Base-by-base conservation (phyloP, 2,329 filamentous ascomycete species). In the Aspergillus ochraceoroseus region DNA sequence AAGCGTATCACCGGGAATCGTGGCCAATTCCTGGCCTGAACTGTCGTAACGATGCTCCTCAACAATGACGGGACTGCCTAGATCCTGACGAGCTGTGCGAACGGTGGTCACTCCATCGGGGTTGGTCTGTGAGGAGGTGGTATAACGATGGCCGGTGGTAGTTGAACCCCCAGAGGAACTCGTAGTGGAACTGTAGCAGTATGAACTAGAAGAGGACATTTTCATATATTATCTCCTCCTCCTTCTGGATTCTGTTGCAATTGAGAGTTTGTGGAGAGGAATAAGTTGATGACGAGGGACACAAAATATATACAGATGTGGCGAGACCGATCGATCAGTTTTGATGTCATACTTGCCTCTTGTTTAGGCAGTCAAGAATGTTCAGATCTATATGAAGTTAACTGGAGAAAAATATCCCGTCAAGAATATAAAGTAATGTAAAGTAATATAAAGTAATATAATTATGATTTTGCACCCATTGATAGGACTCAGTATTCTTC, bases 41-140 rank as follows among this genome's bases (percentile, higher is more conserved):
- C 46, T 48, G 43, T 65, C 61, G 44, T 58, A 65, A 5, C 52
- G 57, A 1, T 55, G 52, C 37, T 65, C 61, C 39, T 65, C 61
- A 11, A 63, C 38, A 5, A 61, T 40, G 7, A 55, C 49, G 4
- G 61, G 59, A 22, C 61, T 48, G 15, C 62, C 62, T 2, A 65
- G 51, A 22, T 63, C 61, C 38, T 65, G 61, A 13, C 53, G 52
- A 1, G 57, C 54, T 8, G 61, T 63, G 29, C 59, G 60, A 5
- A 65, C 57, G 36, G 56, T 47, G 2, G 59, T 65, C 14, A 50
- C 56, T 13, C 62, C 62, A 31, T 62, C 51, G 0, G 51, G 50
- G 12, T 62, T 52, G 14, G 60, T 65, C 25, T 59, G 52, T 3
- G 59, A 60, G 22, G 49, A 47, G 4, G 59, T 62, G 7, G 53